phyloP scores from a whole-genome alignment of 768 basidiomycete genomes.

The Hygrophoropsis aurantiaca region DNA sequence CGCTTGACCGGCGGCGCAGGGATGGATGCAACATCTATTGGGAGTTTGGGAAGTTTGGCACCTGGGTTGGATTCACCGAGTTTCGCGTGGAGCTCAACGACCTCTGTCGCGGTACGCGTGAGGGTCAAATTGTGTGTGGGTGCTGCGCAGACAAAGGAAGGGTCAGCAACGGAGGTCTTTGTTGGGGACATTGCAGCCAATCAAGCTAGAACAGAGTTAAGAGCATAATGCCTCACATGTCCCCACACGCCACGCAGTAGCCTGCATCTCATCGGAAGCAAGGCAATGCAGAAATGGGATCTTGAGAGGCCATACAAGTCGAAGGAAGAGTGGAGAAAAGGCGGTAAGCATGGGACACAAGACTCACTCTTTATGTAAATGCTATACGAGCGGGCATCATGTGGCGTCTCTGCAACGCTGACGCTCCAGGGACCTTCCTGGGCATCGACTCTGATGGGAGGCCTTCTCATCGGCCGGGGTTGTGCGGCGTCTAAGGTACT shows the following conservation, averaged over 20 bases:
- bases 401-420: constrained; percentile 83
- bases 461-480: constrained; percentile 42
- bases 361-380: constrained; percentile 90
- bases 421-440: constrained; percentile 87
- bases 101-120: constrained; percentile 71
- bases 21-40: constrained; percentile 55
- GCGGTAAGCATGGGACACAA: constrained; percentile 18
- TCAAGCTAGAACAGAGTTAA: constrained; percentile 12
- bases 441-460: constrained; percentile 62
- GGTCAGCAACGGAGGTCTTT: constrained; percentile 23
- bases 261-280: constrained; percentile 26
- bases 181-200: constrained; percentile 13
- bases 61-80: constrained; percentile 64
- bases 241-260: constrained; percentile 13
- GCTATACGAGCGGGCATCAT: constrained; percentile 67
- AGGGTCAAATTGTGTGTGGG: constrained; percentile 90
- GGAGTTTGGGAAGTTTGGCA: constrained; percentile 58
- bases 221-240: constrained; percentile 10
- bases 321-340: constrained; percentile 16
- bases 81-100: constrained; percentile 81
- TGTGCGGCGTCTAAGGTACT: constrained; percentile 43
- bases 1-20: constrained; percentile 60
- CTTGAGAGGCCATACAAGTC: constrained; percentile 14
- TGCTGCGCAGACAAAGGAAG: constrained; percentile 46
- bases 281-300: constrained; percentile 16